Conservation (phyloP, 1,139 yeast species). For the Hansenula lynferdii region DNA sequence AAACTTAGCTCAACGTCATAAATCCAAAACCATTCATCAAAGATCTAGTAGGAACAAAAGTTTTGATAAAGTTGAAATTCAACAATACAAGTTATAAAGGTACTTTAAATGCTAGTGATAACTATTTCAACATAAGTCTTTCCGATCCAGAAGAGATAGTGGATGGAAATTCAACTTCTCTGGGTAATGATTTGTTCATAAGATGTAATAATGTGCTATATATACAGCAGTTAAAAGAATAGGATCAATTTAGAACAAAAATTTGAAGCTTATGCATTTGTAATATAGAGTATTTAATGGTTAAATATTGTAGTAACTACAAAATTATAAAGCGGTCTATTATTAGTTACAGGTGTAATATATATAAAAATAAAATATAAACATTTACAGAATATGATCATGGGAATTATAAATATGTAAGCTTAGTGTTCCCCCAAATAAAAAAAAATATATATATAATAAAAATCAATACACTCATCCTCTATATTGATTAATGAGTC, state of each 20-base stretch:
- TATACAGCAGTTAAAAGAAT: slow-evolving; percentile 28
- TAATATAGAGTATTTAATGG: background rate
- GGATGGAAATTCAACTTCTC: slow-evolving; percentile 48
- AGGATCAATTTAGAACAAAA: too few relatives aligned
- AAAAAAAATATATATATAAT: too few relatives aligned
- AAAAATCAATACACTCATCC: too few relatives aligned
- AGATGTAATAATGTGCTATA: slow-evolving; percentile 78
- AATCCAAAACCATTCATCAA: slow-evolving; percentile 91
- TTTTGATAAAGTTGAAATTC: slow-evolving; percentile 90
- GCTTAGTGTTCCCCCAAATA: too few relatives aligned
- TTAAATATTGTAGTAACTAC: background rate
- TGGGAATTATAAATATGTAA: slow-evolving; percentile 2
- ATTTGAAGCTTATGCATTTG: too few relatives aligned
- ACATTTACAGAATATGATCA: background rate
- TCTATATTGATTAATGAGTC: too few relatives aligned
- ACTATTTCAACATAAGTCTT: slow-evolving; percentile 86
- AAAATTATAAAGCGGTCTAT: background rate
- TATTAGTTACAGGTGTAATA: too few relatives aligned
- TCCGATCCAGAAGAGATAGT: slow-evolving; percentile 64
- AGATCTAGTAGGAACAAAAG: slow-evolving; percentile 61
- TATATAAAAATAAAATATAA: background rate
- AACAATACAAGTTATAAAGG: slow-evolving; percentile 90
- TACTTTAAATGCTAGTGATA: slow-evolving; percentile 74
- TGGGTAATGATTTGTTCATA: slow-evolving; percentile 78
- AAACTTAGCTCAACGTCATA: slow-evolving; percentile 57